A percentile compares a stretch with the other conserved stretches of the same genome.
These are phyloP conservation scores for Psilocybe sp. DNA, from an alignment of 768 basidiomycete genomes.

Conservation along the genomic window DNA sequence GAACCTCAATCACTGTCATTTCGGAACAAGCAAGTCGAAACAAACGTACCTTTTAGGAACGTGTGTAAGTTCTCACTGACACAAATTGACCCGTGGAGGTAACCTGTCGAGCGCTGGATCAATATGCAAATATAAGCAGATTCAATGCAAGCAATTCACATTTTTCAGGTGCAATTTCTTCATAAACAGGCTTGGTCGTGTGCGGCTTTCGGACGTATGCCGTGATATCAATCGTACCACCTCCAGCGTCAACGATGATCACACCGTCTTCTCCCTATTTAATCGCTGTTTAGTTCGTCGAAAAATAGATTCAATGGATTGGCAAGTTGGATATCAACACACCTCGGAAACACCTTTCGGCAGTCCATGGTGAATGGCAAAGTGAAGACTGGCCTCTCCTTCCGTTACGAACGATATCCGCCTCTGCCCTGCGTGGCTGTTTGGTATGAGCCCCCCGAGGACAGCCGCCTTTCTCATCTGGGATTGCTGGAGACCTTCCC, in stretches of 20 bases:
- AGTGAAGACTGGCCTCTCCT: conserved; percentile 60
- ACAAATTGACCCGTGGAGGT: conserved; percentile 44
- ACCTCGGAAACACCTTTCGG: conserved; percentile 31
- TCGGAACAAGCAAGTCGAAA: not conserved
- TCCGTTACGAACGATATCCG: conserved; percentile 56
- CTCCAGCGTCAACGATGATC: conserved; percentile 23
- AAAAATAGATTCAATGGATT: not conserved
- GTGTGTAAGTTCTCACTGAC: conserved; percentile 34
- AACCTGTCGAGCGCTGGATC: conserved; percentile 23
- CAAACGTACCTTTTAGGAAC: conserved; percentile 29
- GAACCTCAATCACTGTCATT: not conserved
- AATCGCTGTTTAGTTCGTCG: not conserved
- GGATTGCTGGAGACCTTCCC: conserved; percentile 55
- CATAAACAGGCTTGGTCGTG: conserved; percentile 20
- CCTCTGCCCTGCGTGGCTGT: conserved; percentile 30
- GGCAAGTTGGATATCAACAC: not conserved
- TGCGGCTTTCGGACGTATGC: conserved; percentile 29
- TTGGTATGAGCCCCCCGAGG: conserved; percentile 46
- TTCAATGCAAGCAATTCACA: conserved; percentile 24
- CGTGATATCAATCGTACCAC: conserved; percentile 51
- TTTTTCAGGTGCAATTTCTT: conserved; percentile 39
- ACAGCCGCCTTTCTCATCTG: conserved; percentile 53
- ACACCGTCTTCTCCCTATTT: conserved; percentile 10
- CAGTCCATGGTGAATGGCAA: conserved; percentile 43
- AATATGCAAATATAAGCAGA: not conserved